Evolutionary conservation across 148 eudicot genomes (phyloP).

Genomic region (Rhododendron molle): DNA sequence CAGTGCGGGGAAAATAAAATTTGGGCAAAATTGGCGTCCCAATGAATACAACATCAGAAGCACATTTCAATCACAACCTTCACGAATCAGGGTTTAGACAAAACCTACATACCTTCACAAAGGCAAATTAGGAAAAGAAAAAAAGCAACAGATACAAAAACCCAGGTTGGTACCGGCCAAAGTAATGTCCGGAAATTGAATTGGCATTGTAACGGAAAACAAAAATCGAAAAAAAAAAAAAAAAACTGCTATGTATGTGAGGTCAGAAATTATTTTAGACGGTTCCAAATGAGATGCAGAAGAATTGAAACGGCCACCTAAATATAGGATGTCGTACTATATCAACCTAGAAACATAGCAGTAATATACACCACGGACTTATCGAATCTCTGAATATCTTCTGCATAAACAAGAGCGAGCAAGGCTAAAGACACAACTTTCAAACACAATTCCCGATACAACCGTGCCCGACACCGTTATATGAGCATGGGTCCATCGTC

Average conservation of each 20-base stretch:
- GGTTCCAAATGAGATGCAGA: not conserved
- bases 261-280: not conserved
- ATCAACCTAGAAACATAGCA: not conserved
- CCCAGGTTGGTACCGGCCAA: not conserved
- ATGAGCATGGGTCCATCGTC: no score
- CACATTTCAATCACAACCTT: not conserved
- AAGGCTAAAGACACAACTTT: no score
- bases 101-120: not conserved
- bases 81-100: not conserved
- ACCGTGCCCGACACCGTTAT: no score
- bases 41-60: not conserved
- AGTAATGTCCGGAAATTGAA: not conserved
- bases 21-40: not conserved
- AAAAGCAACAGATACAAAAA: not conserved
- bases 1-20: not conserved
- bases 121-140: not conserved
- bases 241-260: not conserved
- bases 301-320: not conserved
- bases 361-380: not conserved
- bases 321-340: not conserved
- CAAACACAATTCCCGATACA: no score
- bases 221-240: not conserved
- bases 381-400: not conserved
- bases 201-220: not conserved
- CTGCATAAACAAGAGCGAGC: not conserved